Evolutionary conservation across 805 yeast species (phyloP), one percentile per base, ranked within the genome.

Genomic region (Jamesozyma hellenica): DNA sequence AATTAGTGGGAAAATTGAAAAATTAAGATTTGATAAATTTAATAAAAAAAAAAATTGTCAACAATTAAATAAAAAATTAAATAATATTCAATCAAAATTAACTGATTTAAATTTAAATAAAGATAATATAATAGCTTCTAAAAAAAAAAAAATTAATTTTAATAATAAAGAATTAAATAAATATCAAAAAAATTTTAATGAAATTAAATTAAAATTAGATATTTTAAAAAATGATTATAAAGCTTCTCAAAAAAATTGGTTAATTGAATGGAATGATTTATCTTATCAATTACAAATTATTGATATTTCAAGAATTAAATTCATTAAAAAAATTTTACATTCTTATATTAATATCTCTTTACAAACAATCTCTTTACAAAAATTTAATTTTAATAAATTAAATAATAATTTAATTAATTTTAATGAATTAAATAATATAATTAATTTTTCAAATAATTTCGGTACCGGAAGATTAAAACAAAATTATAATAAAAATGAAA

Each of bases 401-500:
- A 51, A 43, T 10, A 52, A 50, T 36, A 47, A 47, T 26, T 42
- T 58, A 17, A 47, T 43, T 4, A 43, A 46, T 11, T 58, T 52
- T 39, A 56, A 60, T 1, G 49, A 62, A 10, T 45, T 45, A 27
- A 58, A 56, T 37, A 61, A 58, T 39, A 57, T 60, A 10, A 19
- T 55, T 1, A 47, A 47, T n/a, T 58, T 59, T 36, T 55, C 64
- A 10, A 55, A 52, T 35, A 46, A 52, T 34, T 50, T 44, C 40
- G 63, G 64, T n/a, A 60, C 63, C 0, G 64, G 64, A 1, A 49
- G 64, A 37, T 33, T 59, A n/a, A 58, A 51, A 43, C 45, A 52
- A 42, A 47, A 11, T n/a, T 6, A 21, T 27, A 27, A n/a, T 27
- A 11, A 27, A 4, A 27, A 11, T n/a, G 12, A 11, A 7, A 27